Evolutionary conservation across 192 early-diverging fungal genomes (phyloP), one percentile per base, ranked within the genome.

Genomic region (Phlyctochytrium bullatum): DNA sequence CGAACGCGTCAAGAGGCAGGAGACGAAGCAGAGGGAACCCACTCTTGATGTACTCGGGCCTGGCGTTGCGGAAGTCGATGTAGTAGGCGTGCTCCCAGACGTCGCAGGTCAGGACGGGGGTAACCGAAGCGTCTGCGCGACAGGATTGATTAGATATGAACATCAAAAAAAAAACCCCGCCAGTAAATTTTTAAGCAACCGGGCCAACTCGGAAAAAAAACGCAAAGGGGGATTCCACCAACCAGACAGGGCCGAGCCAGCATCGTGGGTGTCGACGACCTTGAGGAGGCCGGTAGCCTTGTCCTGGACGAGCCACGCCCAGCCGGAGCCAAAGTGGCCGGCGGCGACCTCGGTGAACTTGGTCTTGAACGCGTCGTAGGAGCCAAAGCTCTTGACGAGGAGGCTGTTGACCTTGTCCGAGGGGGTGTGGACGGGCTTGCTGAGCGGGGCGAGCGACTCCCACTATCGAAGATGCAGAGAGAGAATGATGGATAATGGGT

Each of bases 51-150:
- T 76, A 76, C 33, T 62, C 57, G 35, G 70, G 62, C 36, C 74
- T 57, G 6, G 59, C 57, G 58, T 73, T 76, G 57, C 74, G 57
- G 60, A 74, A 76, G 61, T 76, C 74, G 54, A 75, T 77, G 68
- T 77, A 77, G 68, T 77, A 77, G 14, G 75, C 75, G 56, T 77
- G 75, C 40, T 77, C 75, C 75, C 75, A 77, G 3, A 77, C 75
- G 54, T 77, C 75, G 58, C 67, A 70, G 35, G 75, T 76, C 27
- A 77, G 32, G 36, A 77, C 56, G 32, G 75, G 73, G 62, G 61
- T 67, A 34, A 77, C 67, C 30, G 66, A 34, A 3, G 75, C 32
- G 62, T 68, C 71, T 59, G 25, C 31, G 30, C 27, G 65, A n/a
- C 10, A 16, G 32, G 16, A 62, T 62, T 40, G 20, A 57, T 27